A percentile compares a stretch with the other conserved stretches of the same genome.
phyloP scores from a whole-genome alignment of 2,329 filamentous ascomycete species.

The Blastomyces percursus region DNA sequence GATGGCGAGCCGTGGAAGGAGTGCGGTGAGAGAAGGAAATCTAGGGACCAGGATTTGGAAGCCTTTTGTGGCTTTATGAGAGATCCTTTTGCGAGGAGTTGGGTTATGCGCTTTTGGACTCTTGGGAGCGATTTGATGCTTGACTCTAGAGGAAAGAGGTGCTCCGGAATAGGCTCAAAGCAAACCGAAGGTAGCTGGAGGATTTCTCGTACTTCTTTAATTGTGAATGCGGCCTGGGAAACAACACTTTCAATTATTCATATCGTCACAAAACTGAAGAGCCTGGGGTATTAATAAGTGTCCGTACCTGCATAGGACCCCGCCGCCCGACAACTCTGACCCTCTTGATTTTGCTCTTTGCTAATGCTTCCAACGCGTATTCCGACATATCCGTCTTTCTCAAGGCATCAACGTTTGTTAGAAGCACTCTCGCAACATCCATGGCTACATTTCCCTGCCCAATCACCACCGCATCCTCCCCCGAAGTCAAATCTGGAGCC shows the following conservation, averaged over 20 bases:
- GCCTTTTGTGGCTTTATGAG: slow-evolving; percentile 38
- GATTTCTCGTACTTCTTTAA: slow-evolving; percentile 85
- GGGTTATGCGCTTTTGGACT: slow-evolving; percentile 63
- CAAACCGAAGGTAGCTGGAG: slow-evolving; percentile 62
- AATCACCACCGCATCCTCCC: slow-evolving; percentile 76
- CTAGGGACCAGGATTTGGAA: slow-evolving; percentile 66
- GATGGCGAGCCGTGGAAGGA: slow-evolving; percentile 48
- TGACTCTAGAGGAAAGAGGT: slow-evolving; percentile 51
- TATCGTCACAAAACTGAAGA: background rate
- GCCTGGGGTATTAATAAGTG: background rate
- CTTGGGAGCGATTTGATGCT: slow-evolving; percentile 61
- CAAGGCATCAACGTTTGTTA: slow-evolving; percentile 63
- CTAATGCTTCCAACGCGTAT: slow-evolving; percentile 62
- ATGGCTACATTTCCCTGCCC: slow-evolving; percentile 95
- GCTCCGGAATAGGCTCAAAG: slow-evolving; percentile 57
- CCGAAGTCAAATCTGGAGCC: slow-evolving; percentile 59
- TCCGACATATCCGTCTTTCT: slow-evolving; percentile 81
- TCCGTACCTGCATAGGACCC: slow-evolving; percentile 68
- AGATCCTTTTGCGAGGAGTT: slow-evolving; percentile 69
- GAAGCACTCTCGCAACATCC: slow-evolving; percentile 79
- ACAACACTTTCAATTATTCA: slow-evolving; percentile 6
- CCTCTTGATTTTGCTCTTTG: slow-evolving; percentile 60
- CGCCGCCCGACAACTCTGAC: slow-evolving; percentile 82
- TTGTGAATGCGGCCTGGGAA: slow-evolving; percentile 72
- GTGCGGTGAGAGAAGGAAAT: slow-evolving; percentile 71